Conservation (phyloP, 441 rosid genomes). For the Aquilaria agallochum region DNA sequence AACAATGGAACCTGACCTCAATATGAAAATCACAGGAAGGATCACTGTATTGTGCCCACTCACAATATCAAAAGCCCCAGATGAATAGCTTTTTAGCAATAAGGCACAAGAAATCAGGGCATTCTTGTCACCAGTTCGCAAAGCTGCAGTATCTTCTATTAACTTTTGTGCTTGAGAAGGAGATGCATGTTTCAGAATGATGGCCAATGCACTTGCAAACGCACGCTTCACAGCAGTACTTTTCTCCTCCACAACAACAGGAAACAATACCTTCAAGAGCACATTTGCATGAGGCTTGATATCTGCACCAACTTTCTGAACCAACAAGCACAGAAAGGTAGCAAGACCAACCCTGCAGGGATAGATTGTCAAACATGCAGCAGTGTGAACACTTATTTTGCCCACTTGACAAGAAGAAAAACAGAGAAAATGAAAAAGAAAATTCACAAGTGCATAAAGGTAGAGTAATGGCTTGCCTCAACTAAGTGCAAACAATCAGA, state of each 20-base stretch:
- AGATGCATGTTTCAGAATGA: slow-evolving; percentile 72
- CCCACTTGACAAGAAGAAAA: too few relatives aligned
- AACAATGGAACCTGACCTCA: slow-evolving; percentile 48
- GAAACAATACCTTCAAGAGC: slow-evolving; percentile 73
- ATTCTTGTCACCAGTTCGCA: slow-evolving; percentile 79
- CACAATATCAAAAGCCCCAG: slow-evolving; percentile 74
- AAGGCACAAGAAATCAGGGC: slow-evolving; percentile 83
- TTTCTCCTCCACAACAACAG: slow-evolving; percentile 83
- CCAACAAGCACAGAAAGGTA: slow-evolving; percentile 74
- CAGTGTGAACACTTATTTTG: too few relatives aligned
- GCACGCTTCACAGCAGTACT: slow-evolving; percentile 86
- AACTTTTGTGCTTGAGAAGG: slow-evolving; percentile 73
- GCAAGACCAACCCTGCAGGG: slow-evolving; percentile 93
- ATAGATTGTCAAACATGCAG: background rate
- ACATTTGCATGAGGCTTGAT: slow-evolving; percentile 74
- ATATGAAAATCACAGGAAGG: slow-evolving; percentile 76
- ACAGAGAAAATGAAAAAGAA: too few relatives aligned
- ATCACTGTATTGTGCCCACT: slow-evolving; percentile 66
- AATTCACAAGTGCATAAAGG: too few relatives aligned
- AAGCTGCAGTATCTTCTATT: slow-evolving; percentile 80
- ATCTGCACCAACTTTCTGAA: slow-evolving; percentile 79
- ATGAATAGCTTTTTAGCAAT: slow-evolving; percentile 77
- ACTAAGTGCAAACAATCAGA: too few relatives aligned
- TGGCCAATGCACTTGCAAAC: slow-evolving; percentile 84
- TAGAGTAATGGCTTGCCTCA: too few relatives aligned